A percentile compares a stretch with the other conserved stretches of the same genome.
phyloP scores from a whole-genome alignment of 352 stramenopile species.

The Pythium monospermum region DNA sequence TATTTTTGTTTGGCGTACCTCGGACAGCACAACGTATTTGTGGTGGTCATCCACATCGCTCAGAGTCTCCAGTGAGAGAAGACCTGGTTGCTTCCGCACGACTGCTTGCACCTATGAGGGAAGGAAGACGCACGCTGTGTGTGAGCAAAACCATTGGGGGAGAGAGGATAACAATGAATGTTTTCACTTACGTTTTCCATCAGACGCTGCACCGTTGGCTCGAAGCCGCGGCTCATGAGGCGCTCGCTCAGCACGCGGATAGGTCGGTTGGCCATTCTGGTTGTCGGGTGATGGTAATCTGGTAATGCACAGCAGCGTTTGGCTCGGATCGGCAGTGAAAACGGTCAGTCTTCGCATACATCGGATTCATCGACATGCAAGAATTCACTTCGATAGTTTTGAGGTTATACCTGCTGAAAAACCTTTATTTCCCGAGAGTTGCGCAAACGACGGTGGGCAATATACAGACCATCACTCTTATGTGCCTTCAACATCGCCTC shows the following conservation, averaged over 20 bases:
- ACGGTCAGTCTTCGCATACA: no score
- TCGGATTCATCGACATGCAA: no score
- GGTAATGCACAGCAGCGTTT: no score
- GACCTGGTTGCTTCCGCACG: constrained; percentile 63
- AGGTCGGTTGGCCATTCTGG: constrained; percentile 38
- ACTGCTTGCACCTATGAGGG: constrained; percentile 77
- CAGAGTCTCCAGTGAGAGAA: constrained; percentile 79
- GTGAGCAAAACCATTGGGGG: no score
- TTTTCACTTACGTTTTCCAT: constrained; percentile 62
- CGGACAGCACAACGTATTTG: constrained; percentile 84
- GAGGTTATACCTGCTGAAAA: not conserved
- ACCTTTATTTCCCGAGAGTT: not conserved
- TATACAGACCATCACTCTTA: no score
- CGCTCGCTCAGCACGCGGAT: constrained; percentile 81
- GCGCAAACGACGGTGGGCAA: not conserved
- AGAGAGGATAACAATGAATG: not conserved
- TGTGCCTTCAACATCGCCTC: no score
- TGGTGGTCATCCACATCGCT: constrained; percentile 81
- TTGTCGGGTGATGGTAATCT: not conserved
- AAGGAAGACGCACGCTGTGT: no score
- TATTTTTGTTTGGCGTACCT: constrained; percentile 29
- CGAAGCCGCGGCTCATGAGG: constrained; percentile 80
- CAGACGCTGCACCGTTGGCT: constrained; percentile 69
- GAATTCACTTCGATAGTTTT: no score
- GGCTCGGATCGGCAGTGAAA: no score